Base-by-base conservation (phyloP, 768 basidiomycete species). In the Rhodotorula diobovata region DNA sequence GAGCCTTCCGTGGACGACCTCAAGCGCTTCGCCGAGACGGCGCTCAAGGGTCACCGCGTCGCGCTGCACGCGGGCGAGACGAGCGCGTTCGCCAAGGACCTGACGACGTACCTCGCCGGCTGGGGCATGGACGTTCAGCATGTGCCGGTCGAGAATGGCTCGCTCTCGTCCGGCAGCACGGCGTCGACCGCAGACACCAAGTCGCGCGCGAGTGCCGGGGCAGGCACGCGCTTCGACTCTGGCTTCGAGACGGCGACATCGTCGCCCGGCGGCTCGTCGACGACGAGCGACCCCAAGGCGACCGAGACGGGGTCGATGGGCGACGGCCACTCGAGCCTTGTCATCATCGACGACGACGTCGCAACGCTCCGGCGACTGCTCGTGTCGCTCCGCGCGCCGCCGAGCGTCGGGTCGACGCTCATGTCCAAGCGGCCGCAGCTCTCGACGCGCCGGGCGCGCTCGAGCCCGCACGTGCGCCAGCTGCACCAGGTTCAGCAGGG, bases 41-140 rank as follows among this genome's bases (percentile, higher is more conserved):
- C 70, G 20, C 81, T 98, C 61, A 87, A 87, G 77, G 91, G 93
- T 23, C 91, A 88, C 81, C 88, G 86, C 75, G 94, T 89, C 0
- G 86, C 86, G 0, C 81, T 99, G 37, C 90, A 94, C 78, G 91
- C 95, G 14, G 88, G 87, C 77, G 85, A 91, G n/a, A 87, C 85
- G 73, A 90, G 91, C 51, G 86, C 88, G 5, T 99, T 97, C 77
- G 94, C 93, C 0, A 90, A 89, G 62, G 91, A 96, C 80, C 83
- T 99, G 46, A 93, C 93, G 35, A 90, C 89, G 75, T 96, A 95
- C 81, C 84, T 99, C 68, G 90, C 90, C 32, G 86, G 90, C 11
- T 98, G 95, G 95, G 93, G 94, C 21, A 86, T 97, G 88, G 91
- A 95, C 77, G 88, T 97, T 54, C 88, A 86, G 62, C 92, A 93